phyloP scores from a whole-genome alignment of 1,139 yeast species.

The Arxiozyma heterogenica region DNA sequence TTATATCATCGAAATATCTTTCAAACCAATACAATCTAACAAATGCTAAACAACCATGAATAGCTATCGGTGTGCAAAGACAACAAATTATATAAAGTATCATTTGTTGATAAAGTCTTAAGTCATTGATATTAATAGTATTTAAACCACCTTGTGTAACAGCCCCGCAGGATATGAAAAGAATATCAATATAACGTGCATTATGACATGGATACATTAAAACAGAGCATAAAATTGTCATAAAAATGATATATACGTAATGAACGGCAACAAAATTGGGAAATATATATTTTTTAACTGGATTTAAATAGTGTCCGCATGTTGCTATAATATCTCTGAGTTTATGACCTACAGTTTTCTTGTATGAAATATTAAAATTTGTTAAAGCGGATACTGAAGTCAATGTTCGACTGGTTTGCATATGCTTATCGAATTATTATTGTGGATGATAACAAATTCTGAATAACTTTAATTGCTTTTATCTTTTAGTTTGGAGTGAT shows the following conservation, averaged over 20 bases:
- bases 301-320: conserved; percentile 33
- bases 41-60: conserved; percentile 71
- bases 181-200: conserved; percentile 62
- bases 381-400: conserved; percentile 17
- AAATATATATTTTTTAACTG: conserved; percentile 43
- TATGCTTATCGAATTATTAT: background rate
- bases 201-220: conserved; percentile 66
- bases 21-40: conserved; percentile 88
- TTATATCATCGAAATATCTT: conserved; percentile 74
- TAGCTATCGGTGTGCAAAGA: conserved; percentile 79
- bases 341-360: conserved; percentile 33
- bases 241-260: conserved; percentile 50
- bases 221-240: conserved; percentile 58
- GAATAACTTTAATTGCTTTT: too few species aligned
- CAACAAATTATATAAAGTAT: conserved; percentile 50
- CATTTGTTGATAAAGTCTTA: conserved; percentile 71
- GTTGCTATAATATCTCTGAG: conserved; percentile 32
- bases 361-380: conserved; percentile 15
- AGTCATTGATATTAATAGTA: conserved; percentile 55
- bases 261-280: conserved; percentile 78
- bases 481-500: background rate
- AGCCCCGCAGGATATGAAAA: conserved; percentile 68
- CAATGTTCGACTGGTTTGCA: conserved; percentile 12
- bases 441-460: background rate
- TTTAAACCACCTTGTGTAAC: conserved; percentile 90